Evolutionary conservation across 1,284 basidiomycete genomes (phyloP).

Genomic region (Ceratobasidium sp.): DNA sequence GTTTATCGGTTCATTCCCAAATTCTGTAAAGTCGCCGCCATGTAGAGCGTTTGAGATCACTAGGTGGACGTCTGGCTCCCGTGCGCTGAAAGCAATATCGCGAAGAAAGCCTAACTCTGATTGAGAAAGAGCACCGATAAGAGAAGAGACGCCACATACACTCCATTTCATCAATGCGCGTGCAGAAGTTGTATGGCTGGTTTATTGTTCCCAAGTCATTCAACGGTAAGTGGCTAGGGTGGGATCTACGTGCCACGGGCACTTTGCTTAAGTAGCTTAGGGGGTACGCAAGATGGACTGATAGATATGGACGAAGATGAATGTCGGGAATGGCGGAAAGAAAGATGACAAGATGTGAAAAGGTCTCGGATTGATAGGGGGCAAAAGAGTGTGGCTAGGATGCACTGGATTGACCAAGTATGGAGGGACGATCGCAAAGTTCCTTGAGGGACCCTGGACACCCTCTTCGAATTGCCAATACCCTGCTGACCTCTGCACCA

Average conservation of each 20-base stretch:
- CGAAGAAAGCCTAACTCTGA: constrained; percentile 25
- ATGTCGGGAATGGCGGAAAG: not conserved
- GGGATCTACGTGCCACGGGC: constrained; percentile 9
- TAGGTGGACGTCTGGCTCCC: constrained; percentile 1
- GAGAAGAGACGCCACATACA: not conserved
- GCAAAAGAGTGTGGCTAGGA: constrained; percentile 16
- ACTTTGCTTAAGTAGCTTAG: not conserved
- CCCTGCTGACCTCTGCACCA: not conserved
- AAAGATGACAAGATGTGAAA: not conserved
- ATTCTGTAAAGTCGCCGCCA: constrained; percentile 35
- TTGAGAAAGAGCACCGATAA: not conserved
- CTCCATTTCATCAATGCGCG: constrained; percentile 4
- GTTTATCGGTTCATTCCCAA: constrained; percentile 58
- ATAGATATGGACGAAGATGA: not conserved
- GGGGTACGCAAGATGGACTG: not conserved
- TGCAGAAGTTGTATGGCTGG: not conserved
- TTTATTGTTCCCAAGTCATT: not conserved
- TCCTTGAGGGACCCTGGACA: constrained; percentile 18
- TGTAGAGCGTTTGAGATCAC: constrained; percentile 34
- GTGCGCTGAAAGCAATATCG: constrained; percentile 23
- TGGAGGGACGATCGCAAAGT: not conserved
- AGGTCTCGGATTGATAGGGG: not conserved
- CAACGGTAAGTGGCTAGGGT: constrained; percentile 24
- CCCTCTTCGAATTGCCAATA: not conserved
- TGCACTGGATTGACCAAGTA: constrained; percentile 2